phyloP scores from a whole-genome alignment of 192 early-diverging fungal genomes.

The Coemansia sp. region DNA sequence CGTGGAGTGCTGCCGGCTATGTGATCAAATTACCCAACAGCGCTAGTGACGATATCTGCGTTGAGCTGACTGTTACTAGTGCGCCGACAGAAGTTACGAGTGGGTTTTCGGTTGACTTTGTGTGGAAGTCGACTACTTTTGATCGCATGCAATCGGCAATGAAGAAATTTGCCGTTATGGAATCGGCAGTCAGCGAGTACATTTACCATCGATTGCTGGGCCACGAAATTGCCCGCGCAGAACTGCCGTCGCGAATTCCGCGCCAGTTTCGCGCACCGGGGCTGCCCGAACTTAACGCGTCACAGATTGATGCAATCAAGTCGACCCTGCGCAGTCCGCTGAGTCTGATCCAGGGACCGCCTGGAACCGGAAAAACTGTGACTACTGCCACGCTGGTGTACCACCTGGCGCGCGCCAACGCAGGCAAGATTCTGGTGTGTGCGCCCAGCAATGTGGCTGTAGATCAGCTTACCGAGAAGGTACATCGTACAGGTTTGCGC shows the following conservation, averaged over 20 bases:
- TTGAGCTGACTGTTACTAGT: constrained; percentile 77
- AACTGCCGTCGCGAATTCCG: constrained; percentile 75
- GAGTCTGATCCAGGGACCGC: constrained; percentile 93
- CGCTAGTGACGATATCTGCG: constrained; percentile 89
- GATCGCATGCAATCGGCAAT: constrained; percentile 96
- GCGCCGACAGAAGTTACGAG: constrained; percentile 68
- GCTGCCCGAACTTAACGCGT: constrained; percentile 94
- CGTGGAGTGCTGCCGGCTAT: constrained; percentile 88
- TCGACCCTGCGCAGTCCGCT: constrained; percentile 89
- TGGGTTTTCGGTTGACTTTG: constrained; percentile 93
- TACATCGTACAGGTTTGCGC: constrained; percentile 90
- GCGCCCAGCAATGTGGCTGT: constrained; percentile 99
- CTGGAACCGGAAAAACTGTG: constrained; percentile 98
- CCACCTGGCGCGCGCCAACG: constrained; percentile 87
- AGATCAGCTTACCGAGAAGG: constrained; percentile 96
- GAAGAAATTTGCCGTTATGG: constrained; percentile 95
- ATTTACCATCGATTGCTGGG: constrained; percentile 94
- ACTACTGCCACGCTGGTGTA: constrained; percentile 98
- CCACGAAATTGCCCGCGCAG: constrained; percentile 78
- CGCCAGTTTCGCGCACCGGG: constrained; percentile 90
- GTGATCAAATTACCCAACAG: constrained; percentile 96
- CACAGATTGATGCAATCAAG: constrained; percentile 94
- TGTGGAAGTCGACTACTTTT: constrained; percentile 97
- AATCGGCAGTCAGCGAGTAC: constrained; percentile 89
- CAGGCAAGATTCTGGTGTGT: constrained; percentile 92